Base-by-base conservation (phyloP, 768 basidiomycete genomes). In the Phaeolepiota aurea region DNA sequence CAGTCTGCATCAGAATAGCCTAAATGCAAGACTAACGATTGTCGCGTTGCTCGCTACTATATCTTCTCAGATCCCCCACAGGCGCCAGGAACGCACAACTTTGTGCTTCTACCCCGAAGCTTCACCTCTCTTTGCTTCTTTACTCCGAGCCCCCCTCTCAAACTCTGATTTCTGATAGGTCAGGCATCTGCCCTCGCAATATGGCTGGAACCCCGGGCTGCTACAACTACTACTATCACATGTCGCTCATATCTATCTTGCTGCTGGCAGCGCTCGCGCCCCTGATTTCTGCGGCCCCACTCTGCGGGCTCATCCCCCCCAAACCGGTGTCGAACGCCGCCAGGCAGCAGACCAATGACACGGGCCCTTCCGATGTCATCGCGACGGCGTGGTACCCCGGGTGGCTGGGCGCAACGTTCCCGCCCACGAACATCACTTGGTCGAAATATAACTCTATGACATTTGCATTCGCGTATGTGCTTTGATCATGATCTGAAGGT, bases 331-430 rank as follows among this genome's bases (percentile, higher is more conserved):
- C 40, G 31, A 43, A 21, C 18, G 32, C n/a, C 33, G 19, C 33
- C 13, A 19, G n/a, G 9, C 33, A 35, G 15, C 11, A 25, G 28
- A 3, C 40, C 12, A 32, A 41, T 19, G 40, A 34, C 30, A 33
- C 41, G 19, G 36, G 52, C 3, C 38, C 45, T 10, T 55, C 51
- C 3, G 60, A 63, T 21, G 62, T 66, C n/a, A 47, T 79, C 13
- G 66, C 74, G 3, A 59, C 72, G 21, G 69, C 70, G 1, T 81
- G 76, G 76, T 77, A 71, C 47, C 64, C 78, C 13, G 68, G 65
- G n/a, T 79, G 74, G 74, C 60, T 69, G 40, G 59, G 58, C 4
- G 40, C 46, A 18, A 47, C 62, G 37, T 61, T 69, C 46, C 54
- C 74, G 10, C 63, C 73, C 3, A 50, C 50, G 30, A 53, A 61